Evolutionary conservation across 805 yeast species (phyloP).

Genomic region (Blastobotrys peoriensis): DNA sequence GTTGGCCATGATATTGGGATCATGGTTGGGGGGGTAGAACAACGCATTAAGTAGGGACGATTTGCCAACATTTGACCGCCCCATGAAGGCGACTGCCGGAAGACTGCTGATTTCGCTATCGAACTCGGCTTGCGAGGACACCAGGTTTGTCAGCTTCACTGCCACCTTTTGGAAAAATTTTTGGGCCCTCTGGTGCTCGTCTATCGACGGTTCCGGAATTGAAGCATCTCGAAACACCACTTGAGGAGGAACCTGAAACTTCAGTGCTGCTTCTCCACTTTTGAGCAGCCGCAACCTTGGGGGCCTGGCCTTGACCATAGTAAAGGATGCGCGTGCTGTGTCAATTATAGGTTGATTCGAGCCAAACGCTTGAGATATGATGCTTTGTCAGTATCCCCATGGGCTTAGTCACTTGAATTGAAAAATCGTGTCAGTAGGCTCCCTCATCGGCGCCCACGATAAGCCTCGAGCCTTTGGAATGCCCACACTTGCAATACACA

Average conservation of each 20-base stretch:
- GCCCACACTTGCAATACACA: too few species aligned
- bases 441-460: too few species aligned
- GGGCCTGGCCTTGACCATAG: too few species aligned
- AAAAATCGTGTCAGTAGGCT: too few species aligned
- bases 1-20: conserved; percentile 23
- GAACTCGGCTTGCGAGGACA: conserved; percentile 27
- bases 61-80: conserved; percentile 84
- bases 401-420: too few species aligned
- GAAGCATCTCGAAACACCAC: background rate
- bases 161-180: conserved; percentile 23
- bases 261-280: background rate
- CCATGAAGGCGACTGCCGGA: conserved; percentile 74
- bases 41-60: conserved; percentile 67
- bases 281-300: background rate
- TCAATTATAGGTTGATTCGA: too few species aligned
- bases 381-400: too few species aligned
- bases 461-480: too few species aligned
- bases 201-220: conserved; percentile 2
- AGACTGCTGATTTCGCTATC: conserved; percentile 27
- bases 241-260: background rate
- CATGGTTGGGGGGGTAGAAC: conserved; percentile 26
- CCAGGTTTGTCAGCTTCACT: conserved; percentile 22
- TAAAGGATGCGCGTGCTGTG: too few species aligned
- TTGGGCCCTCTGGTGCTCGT: conserved; percentile 27
- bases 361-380: too few species aligned